Conservation (phyloP, 2,329 filamentous ascomycete genomes). For the Tolypocladium tropicale region DNA sequence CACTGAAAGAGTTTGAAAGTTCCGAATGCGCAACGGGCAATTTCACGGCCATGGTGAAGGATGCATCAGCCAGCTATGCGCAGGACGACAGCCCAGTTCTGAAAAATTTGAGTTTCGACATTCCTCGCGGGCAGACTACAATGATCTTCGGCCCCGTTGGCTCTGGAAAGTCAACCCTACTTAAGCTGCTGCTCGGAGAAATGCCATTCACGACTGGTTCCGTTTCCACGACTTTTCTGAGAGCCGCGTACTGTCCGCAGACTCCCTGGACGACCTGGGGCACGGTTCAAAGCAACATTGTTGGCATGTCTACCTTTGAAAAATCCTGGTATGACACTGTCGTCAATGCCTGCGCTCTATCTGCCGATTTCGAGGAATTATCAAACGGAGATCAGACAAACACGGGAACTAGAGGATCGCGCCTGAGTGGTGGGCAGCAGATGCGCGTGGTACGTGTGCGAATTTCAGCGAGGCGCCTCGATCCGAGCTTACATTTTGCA, state of each 20-base stretch:
- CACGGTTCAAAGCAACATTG: conserved; percentile 14
- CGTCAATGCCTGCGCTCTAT: conserved; percentile 8
- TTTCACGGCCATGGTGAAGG: background rate
- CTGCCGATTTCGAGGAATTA: conserved; percentile 9
- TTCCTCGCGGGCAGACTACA: conserved; percentile 8
- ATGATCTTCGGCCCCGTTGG: conserved; percentile 14
- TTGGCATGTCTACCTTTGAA: conserved; percentile 9
- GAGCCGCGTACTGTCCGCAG: conserved; percentile 13
- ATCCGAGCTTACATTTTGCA: background rate
- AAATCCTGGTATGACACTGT: conserved; percentile 12
- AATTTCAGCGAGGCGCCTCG: no score
- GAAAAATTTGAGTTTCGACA: conserved; percentile 5
- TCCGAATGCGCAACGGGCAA: background rate
- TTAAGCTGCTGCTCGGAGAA: conserved; percentile 12
- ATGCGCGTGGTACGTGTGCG: conserved; percentile 11
- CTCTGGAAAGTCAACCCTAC: conserved; percentile 12
- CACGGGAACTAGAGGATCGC: conserved; percentile 12
- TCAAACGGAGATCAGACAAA: conserved; percentile 12
- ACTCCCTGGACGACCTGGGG: conserved; percentile 13
- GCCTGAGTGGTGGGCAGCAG: conserved; percentile 16
- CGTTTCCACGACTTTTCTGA: conserved; percentile 3
- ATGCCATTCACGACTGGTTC: conserved; percentile 7
- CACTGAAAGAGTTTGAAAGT: background rate
- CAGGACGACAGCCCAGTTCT: conserved; percentile 1
- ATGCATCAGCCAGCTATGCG: conserved; percentile 6